Conservation (phyloP, 2,329 filamentous ascomycete species). For the Byssoonygena ceratinophila region DNA sequence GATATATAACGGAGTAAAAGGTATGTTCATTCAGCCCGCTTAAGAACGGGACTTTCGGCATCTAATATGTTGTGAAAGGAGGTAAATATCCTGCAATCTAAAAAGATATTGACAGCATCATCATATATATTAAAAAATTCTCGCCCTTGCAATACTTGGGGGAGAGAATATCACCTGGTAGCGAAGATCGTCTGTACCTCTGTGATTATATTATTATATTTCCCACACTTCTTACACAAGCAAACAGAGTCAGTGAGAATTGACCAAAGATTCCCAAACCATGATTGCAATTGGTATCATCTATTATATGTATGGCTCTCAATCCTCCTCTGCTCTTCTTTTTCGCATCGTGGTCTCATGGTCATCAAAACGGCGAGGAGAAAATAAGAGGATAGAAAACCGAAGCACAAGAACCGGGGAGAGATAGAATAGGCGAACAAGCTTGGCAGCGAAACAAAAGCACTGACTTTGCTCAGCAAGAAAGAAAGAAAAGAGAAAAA, state of each 20-base stretch:
- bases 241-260: too few relatives aligned
- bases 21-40: too few relatives aligned
- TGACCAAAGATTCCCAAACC: conserved; percentile 2
- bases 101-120: too few relatives aligned
- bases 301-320: conserved; percentile 5
- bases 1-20: too few relatives aligned
- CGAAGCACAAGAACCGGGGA: neutral
- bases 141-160: too few relatives aligned
- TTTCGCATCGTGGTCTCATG: conserved; percentile 9
- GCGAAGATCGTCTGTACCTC: neutral
- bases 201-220: neutral
- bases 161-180: neutral
- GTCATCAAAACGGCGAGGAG: conserved; percentile 1
- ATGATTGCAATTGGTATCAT: conserved; percentile 12
- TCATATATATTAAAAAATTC: neutral
- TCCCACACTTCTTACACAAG: too few relatives aligned
- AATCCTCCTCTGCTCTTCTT: neutral
- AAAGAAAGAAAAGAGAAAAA: neutral
- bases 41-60: too few relatives aligned
- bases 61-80: too few relatives aligned
- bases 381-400: neutral
- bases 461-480: neutral
- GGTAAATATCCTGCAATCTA: too few relatives aligned
- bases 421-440: neutral
- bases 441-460: neutral